Evolutionary conservation across 805 yeast species (phyloP).

Genomic region (Priceomyces fermenticarens): DNA sequence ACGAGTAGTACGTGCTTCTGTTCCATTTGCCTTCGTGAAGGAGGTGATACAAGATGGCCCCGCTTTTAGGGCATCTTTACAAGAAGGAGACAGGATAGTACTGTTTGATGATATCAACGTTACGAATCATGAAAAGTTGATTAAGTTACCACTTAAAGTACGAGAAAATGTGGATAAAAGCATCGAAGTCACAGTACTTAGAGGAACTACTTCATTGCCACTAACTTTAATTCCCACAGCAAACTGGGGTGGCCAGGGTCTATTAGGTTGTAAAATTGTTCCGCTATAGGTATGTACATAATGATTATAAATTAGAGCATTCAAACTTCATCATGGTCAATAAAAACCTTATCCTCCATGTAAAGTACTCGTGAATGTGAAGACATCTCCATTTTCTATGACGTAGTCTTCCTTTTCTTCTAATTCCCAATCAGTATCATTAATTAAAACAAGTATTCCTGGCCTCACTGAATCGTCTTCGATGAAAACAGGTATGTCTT

Average conservation of each 20-base stretch:
- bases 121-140: slow-evolving; percentile 52
- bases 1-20: slow-evolving; percentile 1
- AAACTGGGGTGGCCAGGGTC: slow-evolving; percentile 64
- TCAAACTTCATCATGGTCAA: too few species aligned
- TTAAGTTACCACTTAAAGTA: slow-evolving; percentile 44
- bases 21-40: slow-evolving; percentile 57
- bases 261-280: slow-evolving; percentile 63
- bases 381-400: slow-evolving; percentile 70
- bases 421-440: slow-evolving; percentile 96
- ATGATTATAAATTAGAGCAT: background rate
- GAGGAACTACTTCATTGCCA: slow-evolving; percentile 22
- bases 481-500: slow-evolving; percentile 70
- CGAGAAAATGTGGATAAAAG: slow-evolving; percentile 28
- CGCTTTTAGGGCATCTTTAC: slow-evolving; percentile 51
- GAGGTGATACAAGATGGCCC: slow-evolving; percentile 56
- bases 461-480: slow-evolving; percentile 85
- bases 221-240: slow-evolving; percentile 41
- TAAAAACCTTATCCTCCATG: slow-evolving; percentile 75
- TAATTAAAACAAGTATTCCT: slow-evolving; percentile 86
- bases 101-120: slow-evolving; percentile 54
- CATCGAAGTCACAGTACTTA: slow-evolving; percentile 24
- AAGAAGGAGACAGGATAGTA: slow-evolving; percentile 51
- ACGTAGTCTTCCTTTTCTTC: slow-evolving; percentile 84
- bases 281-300: slow-evolving; percentile 25
- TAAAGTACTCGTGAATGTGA: slow-evolving; percentile 87